These are phyloP conservation scores for Punica granatum DNA, from an alignment of 345 rosid species.

Conservation along the genomic window DNA sequence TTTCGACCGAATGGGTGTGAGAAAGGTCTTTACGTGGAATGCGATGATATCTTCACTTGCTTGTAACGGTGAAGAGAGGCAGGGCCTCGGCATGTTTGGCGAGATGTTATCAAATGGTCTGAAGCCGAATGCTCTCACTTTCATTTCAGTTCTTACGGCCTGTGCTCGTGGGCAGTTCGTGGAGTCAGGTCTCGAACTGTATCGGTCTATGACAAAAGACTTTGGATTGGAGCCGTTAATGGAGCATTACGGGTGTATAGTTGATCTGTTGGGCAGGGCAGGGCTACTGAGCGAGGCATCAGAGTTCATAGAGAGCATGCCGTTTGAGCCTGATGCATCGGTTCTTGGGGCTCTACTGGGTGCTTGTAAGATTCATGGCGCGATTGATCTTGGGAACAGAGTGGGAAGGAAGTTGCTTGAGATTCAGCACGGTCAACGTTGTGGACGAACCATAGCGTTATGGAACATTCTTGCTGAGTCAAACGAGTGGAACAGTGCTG, in stretches of 20 bases:
- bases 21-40: conserved; percentile 55
- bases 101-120: conserved; percentile 30
- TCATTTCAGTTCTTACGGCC: conserved; percentile 51
- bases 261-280: conserved; percentile 74
- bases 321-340: conserved; percentile 54
- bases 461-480: conserved; percentile 39
- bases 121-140: conserved; percentile 51
- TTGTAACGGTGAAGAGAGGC: conserved; percentile 36
- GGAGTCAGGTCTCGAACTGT: conserved; percentile 40
- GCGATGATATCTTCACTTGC: conserved; percentile 57
- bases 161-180: conserved; percentile 53
- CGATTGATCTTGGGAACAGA: conserved; percentile 35
- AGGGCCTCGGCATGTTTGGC: conserved; percentile 51
- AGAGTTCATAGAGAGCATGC: conserved; percentile 42
- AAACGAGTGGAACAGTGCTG: conserved; percentile 48
- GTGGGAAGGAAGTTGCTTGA: conserved; percentile 39
- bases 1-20: conserved; percentile 26
- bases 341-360: conserved; percentile 64
- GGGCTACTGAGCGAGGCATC: conserved; percentile 50
- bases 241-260: conserved; percentile 72
- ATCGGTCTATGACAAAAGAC: conserved; percentile 25
- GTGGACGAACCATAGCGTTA: conserved; percentile 43
- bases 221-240: conserved; percentile 41
- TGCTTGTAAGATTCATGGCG: conserved; percentile 64
- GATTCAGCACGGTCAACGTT: conserved; percentile 39